Percentiles rank a stretch among this genome's conserved stretches.
phyloP scores from a whole-genome alignment of 208 protist species.

The Crithidia acanthocephali region DNA sequence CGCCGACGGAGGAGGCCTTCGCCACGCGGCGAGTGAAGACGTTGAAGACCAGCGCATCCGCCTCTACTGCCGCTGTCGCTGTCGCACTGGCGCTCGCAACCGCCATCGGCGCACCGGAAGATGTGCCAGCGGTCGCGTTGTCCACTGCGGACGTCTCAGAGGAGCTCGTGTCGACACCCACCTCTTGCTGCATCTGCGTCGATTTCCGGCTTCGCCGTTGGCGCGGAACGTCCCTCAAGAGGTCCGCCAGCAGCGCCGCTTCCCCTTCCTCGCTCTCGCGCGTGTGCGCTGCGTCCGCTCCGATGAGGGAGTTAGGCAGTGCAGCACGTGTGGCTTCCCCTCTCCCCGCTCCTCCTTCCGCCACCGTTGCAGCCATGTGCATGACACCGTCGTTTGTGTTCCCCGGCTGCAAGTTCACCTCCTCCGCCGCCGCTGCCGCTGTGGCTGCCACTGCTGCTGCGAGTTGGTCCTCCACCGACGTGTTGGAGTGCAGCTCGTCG shows the following conservation, averaged over 20 bases:
- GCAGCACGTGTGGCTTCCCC: no score
- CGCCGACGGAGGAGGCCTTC: slow-evolving; percentile 42
- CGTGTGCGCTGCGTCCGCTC: background rate
- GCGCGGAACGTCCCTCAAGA: slow-evolving; percentile 23
- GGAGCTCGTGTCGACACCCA: background rate
- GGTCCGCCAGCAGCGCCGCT: slow-evolving; percentile 20
- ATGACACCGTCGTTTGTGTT: no score
- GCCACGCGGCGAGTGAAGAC: slow-evolving; percentile 84
- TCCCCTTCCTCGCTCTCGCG: slow-evolving; percentile 8
- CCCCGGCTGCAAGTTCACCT: no score
- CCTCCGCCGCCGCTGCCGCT: background rate
- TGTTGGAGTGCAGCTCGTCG: slow-evolving; percentile 23
- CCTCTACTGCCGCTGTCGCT: background rate
- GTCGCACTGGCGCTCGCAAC: no score
- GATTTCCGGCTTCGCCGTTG: background rate
- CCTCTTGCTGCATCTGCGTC: background rate
- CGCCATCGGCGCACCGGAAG: background rate
- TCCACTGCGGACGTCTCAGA: background rate
- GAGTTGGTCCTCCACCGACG: slow-evolving; percentile 18
- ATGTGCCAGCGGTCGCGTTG: background rate
- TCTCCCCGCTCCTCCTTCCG: background rate
- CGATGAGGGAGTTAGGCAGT: background rate
- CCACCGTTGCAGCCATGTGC: no score
- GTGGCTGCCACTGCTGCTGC: no score
- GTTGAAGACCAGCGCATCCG: slow-evolving; percentile 69